These are phyloP conservation scores for Pseudocercospora macadamiae DNA, from an alignment of 2,329 filamentous ascomycete species.

Conservation along the genomic window DNA sequence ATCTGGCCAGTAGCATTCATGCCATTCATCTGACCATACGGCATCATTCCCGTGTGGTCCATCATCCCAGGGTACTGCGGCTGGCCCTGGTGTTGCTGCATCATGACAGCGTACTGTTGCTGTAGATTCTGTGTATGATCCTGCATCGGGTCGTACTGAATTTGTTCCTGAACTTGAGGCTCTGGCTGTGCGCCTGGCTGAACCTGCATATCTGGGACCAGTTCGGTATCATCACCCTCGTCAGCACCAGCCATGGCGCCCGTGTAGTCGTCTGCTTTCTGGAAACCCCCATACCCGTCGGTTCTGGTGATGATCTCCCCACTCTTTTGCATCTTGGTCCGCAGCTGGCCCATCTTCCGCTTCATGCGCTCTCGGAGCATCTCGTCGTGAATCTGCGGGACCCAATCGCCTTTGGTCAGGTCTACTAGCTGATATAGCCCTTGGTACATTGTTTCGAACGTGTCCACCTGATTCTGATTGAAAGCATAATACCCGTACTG, in stretches of 20 bases:
- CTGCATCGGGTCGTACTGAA: slow-evolving; percentile 34
- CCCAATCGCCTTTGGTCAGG: slow-evolving; percentile 39
- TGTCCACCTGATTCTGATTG: slow-evolving; percentile 35
- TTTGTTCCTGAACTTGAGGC: slow-evolving; percentile 29
- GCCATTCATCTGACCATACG: slow-evolving; percentile 31
- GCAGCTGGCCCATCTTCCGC: slow-evolving; percentile 43
- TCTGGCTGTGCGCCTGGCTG: slow-evolving; percentile 21
- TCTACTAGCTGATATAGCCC: slow-evolving; percentile 42
- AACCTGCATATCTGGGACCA: slow-evolving; percentile 21
- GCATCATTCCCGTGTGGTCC: slow-evolving; percentile 31
- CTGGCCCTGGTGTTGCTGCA: slow-evolving; percentile 25
- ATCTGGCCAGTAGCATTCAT: slow-evolving; percentile 23
- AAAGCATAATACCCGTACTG: slow-evolving; percentile 40
- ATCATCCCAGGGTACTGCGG: slow-evolving; percentile 32
- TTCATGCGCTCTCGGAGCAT: slow-evolving; percentile 42
- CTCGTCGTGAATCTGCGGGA: slow-evolving; percentile 39
- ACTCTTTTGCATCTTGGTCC: slow-evolving; percentile 44
- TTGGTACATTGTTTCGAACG: slow-evolving; percentile 40
- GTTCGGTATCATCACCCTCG: slow-evolving; percentile 33
- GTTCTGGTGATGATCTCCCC: slow-evolving; percentile 39
- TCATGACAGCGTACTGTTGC: slow-evolving; percentile 27
- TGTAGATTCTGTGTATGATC: slow-evolving; percentile 28
- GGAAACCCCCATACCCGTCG: slow-evolving; percentile 39
- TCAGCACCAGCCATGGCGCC: slow-evolving; percentile 36
- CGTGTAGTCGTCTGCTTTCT: slow-evolving; percentile 39